Conservation (phyloP, 2,329 filamentous ascomycete species). For the Phyllosticta paracitricarpa region DNA sequence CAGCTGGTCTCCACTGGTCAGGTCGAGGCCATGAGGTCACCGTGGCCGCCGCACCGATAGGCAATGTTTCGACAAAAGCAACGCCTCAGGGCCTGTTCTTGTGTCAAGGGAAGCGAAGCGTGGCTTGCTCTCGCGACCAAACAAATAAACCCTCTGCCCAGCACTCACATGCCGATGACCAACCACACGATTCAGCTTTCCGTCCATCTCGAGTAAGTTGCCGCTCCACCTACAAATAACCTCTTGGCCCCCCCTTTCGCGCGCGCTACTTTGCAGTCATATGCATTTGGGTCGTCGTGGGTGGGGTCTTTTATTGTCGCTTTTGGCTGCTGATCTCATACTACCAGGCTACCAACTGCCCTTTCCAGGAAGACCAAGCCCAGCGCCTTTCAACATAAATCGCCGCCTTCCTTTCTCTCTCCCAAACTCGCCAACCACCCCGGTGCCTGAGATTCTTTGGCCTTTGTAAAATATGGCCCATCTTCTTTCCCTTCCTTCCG, state of each 20-base stretch:
- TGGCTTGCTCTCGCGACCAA: neutral
- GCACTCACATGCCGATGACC: neutral
- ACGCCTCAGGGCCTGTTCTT: neutral
- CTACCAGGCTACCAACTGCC: neutral
- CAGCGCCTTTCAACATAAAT: neutral
- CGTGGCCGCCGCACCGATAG: constrained; percentile 1
- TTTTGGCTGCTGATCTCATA: neutral
- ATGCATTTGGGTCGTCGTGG: neutral
- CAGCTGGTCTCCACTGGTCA: neutral
- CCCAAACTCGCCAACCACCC: neutral
- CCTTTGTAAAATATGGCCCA: neutral
- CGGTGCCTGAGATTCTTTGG: neutral
- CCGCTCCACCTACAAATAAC: neutral
- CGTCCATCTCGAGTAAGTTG: neutral
- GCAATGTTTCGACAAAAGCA: constrained; percentile 10
- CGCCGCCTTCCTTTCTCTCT: neutral
- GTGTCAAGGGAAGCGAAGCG: neutral
- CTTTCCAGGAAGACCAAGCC: neutral
- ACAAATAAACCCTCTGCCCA: neutral
- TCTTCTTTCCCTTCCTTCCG: constrained; percentile 19
- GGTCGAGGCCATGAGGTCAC: neutral
- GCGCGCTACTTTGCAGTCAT: neutral
- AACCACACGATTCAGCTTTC: neutral
- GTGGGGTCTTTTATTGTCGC: neutral
- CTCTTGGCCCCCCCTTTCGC: neutral